Base-by-base conservation (phyloP, 2,329 filamentous ascomycete species). In the Botrytis fragariae region DNA sequence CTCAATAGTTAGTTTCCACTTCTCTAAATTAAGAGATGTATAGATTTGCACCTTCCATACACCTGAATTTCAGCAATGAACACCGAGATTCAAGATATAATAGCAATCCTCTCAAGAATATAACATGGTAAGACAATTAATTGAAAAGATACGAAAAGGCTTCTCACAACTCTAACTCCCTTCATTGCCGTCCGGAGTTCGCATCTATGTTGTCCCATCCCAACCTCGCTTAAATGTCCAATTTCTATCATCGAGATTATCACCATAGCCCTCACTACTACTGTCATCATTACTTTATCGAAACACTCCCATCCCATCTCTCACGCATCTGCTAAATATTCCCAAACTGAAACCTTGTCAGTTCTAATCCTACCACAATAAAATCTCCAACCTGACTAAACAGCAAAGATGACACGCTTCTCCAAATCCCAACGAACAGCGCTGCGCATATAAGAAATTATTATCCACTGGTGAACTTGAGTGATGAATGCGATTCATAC, bases 371-470 rank as follows among this genome's bases (percentile, higher is more conserved):
- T 7, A 51, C 12, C 25, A 54, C 14, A 18, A 54, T 14, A 14
- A 54, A 12, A 54, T 29, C 1, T 54, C 51, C n/a, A 54, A 8
- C n/a, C 51, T 8, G 5, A 8, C 1, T 8, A 18, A 57, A 57
- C 0, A 2, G 0, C 5, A 9, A 57, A 9, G 32, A 57, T 1
- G n/a, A 16, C 16, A 57, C 12, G 5, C 14, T 57, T 1, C 1
- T 29, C 7, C 0, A 29, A 29, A 29, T 29, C 14, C 12, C n/a
- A 4, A 18, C 1, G 14, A 18, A 18, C 7, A 9, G 6, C 2
- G 6, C n/a, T 57, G n/a, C n/a, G 16, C 51, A 51, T 35, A 35
- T 35, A 35, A 4, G 32, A 35, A 35, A 35, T 35, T 35, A 4
- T 35, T 35, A 35, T 35, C 32, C 32, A 35, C 32, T 35, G 32